Evolutionary conservation across 2,329 filamentous ascomycete genomes (phyloP).

Genomic region (Ophiostoma australiae): DNA sequence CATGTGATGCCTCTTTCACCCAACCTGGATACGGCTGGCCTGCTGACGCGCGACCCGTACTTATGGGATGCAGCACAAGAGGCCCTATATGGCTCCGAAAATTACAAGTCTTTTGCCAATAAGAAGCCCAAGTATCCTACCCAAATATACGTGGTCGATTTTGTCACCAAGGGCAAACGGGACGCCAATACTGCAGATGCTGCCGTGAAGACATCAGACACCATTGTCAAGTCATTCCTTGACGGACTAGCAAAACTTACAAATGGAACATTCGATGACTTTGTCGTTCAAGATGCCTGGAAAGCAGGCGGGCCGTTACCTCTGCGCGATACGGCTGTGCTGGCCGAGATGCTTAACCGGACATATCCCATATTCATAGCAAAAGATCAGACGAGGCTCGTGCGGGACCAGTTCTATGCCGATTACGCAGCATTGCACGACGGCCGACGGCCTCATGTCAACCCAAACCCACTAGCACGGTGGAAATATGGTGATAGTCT

Average conservation of each 20-base stretch:
- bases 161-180: not conserved
- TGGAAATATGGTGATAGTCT: not conserved
- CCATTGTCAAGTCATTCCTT: not conserved
- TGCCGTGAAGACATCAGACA: not conserved
- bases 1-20: slow-evolving; percentile 1
- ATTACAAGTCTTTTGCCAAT: not conserved
- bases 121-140: not conserved
- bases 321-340: not conserved
- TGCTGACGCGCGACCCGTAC: not conserved
- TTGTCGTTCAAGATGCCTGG: not conserved
- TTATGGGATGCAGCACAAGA: not conserved
- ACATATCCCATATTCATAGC: not conserved
- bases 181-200: not conserved
- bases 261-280: not conserved
- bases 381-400: not conserved
- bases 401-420: not conserved
- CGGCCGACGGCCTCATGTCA: not conserved
- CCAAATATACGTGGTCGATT: not conserved
- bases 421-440: not conserved
- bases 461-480: not conserved
- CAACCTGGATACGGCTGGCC: not conserved
- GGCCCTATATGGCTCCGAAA: not conserved
- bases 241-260: not conserved
- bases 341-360: not conserved
- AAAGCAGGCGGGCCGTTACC: not conserved